Evolutionary conservation across 805 yeast species (phyloP).

Genomic region (Pichia gijzeniarum): DNA sequence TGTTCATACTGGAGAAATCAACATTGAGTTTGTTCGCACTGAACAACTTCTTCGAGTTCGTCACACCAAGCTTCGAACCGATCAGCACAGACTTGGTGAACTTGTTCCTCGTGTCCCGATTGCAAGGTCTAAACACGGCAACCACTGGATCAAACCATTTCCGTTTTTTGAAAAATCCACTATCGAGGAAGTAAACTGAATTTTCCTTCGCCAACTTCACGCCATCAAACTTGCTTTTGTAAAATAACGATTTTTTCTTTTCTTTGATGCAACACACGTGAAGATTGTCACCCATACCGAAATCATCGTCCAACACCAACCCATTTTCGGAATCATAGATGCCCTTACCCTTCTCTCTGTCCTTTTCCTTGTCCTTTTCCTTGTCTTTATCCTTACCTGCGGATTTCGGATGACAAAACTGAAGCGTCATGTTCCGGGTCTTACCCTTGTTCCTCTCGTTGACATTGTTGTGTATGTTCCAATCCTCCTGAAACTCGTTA

Average conservation of each 20-base stretch:
- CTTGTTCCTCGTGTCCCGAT: constrained; percentile 23
- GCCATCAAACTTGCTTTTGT: constrained; percentile 26
- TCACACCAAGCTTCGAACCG: constrained; percentile 6
- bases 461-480: constrained; percentile 8
- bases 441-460: not conserved
- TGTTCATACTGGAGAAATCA: constrained; percentile 8
- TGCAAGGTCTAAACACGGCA: constrained; percentile 28
- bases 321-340: constrained; percentile 2
- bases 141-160: constrained; percentile 26
- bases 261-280: constrained; percentile 22
- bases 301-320: constrained; percentile 11
- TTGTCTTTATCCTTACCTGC: not conserved
- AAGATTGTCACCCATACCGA: constrained; percentile 16
- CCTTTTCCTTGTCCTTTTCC: not conserved
- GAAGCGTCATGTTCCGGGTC: constrained; percentile 2
- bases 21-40: constrained; percentile 9
- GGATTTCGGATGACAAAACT: not conserved
- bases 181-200: constrained; percentile 25
- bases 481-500: constrained; percentile 16
- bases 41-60: constrained; percentile 8
- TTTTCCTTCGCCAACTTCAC: constrained; percentile 27
- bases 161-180: constrained; percentile 11
- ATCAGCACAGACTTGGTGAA: constrained; percentile 24
- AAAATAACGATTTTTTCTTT: constrained; percentile 17
- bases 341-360: not conserved